Evolutionary conservation across 2,329 filamentous ascomycete species (phyloP).

Genomic region (Diaporthe caulivora): DNA sequence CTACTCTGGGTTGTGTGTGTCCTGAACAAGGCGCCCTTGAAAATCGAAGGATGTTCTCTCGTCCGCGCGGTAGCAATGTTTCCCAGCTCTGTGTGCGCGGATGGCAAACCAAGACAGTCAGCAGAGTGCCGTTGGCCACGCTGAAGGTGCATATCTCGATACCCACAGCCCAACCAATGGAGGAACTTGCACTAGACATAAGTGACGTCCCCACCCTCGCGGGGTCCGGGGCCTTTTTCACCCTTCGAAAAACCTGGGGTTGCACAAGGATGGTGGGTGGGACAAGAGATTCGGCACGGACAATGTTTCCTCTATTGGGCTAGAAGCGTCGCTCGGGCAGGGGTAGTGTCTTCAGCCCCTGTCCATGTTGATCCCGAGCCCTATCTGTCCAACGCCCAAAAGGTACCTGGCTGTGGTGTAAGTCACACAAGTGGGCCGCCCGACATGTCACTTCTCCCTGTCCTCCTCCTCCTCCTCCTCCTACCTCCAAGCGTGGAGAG

Average conservation of each 20-base stretch:
- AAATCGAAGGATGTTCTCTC: background rate
- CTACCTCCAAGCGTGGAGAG: background rate
- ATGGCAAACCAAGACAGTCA: background rate
- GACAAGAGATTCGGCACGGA: background rate
- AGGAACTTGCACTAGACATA: background rate
- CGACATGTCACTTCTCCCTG: background rate
- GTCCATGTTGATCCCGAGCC: background rate
- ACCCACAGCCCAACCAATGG: background rate
- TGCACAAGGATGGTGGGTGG: background rate
- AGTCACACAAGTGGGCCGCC: background rate
- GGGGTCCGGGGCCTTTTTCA: background rate
- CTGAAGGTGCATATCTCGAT: background rate
- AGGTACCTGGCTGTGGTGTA: background rate
- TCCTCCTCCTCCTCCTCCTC: background rate
- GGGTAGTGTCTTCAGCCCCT: background rate
- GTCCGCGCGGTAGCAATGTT: background rate
- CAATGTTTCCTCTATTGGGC: constrained; percentile 13
- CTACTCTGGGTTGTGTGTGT: background rate
- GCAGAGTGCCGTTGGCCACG: background rate
- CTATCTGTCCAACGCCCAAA: background rate
- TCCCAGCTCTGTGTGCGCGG: background rate
- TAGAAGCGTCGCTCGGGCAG: constrained; percentile 6
- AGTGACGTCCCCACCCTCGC: constrained; percentile 23
- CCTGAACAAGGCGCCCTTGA: background rate
- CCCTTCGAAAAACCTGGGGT: constrained; percentile 6